Evolutionary conservation across 2,329 filamentous ascomycete species (phyloP).

Genomic region (Sarocladium oryzae): DNA sequence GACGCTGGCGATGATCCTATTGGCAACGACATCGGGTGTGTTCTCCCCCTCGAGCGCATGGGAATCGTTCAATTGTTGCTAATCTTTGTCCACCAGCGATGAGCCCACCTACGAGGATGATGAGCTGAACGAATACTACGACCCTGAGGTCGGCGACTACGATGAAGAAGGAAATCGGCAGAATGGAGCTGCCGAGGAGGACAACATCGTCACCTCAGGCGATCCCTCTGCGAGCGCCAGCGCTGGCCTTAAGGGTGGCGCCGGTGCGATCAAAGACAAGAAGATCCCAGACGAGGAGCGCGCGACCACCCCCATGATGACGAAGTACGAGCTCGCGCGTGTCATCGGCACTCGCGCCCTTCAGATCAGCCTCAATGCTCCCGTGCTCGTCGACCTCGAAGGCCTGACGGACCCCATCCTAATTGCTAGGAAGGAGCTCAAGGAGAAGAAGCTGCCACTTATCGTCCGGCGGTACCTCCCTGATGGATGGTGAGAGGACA

Average conservation of each 20-base stretch:
- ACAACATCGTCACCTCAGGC: slow-evolving; percentile 54
- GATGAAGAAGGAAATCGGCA: slow-evolving; percentile 48
- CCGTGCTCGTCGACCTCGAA: slow-evolving; percentile 91
- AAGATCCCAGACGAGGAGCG: slow-evolving; percentile 85
- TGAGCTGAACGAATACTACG: slow-evolving; percentile 52
- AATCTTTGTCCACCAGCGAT: slow-evolving; percentile 40
- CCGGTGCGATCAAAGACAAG: slow-evolving; percentile 65
- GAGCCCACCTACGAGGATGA: slow-evolving; percentile 69
- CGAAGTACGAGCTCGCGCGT: slow-evolving; percentile 93
- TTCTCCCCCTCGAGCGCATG: slow-evolving; percentile 14
- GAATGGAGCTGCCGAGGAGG: slow-evolving; percentile 44
- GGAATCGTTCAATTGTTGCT: slow-evolving; percentile 12
- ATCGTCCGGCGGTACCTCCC: slow-evolving; percentile 94
- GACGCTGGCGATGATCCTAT: slow-evolving; percentile 60
- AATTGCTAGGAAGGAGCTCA: slow-evolving; percentile 94
- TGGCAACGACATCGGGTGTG: slow-evolving; percentile 52
- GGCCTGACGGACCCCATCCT: slow-evolving; percentile 96
- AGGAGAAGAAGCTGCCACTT: slow-evolving; percentile 96
- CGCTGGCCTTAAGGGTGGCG: slow-evolving; percentile 40
- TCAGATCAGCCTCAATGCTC: slow-evolving; percentile 98
- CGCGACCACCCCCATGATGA: slow-evolving; percentile 96
- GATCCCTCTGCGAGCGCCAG: slow-evolving; percentile 56
- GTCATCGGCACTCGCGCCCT: slow-evolving; percentile 88
- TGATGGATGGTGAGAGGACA: slow-evolving; percentile 73
- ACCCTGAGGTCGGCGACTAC: slow-evolving; percentile 47